Base-by-base conservation (phyloP, 495 filamentous ascomycete genomes). In the Neohortaea acidophila region DNA sequence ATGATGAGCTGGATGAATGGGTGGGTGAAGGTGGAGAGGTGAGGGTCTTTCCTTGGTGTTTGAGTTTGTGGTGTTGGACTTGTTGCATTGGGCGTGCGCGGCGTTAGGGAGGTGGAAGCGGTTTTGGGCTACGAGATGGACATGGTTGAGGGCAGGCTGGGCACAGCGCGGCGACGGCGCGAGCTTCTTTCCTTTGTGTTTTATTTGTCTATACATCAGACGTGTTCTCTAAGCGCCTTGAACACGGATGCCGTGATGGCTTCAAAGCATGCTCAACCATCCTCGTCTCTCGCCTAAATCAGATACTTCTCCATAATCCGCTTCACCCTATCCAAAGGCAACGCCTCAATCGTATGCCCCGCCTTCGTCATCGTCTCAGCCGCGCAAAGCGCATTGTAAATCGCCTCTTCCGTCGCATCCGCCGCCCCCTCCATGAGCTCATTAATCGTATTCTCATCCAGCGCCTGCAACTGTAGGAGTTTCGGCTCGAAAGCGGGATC, bases 1-100 rank as follows among this genome's bases (percentile, higher is more conserved):
- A 56, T 94, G 34, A 97, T 97, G 89, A 82, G 81, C 29, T 92
- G 84, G 61, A 64, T 97, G 46, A 97, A 97, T 55, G 78, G 77
- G 28, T 75, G 6, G 5, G 32, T 81, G 57, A 73, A 72, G 52
- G 61, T 70, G 44, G 74, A 77, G 41, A n/a, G n/a, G n/a, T n/a
- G n/a, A n/a, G n/a, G n/a, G n/a, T n/a, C n/a, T n/a, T n/a, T n/a
- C n/a, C n/a, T n/a, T n/a, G n/a, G n/a, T n/a, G n/a, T n/a, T n/a
- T n/a, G n/a, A n/a, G n/a, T n/a, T n/a, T n/a, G n/a, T n/a, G n/a
- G n/a, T n/a, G n/a, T n/a, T n/a, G n/a, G n/a, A n/a, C n/a, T n/a
- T n/a, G n/a, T n/a, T n/a, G n/a, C n/a, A n/a, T n/a, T n/a, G n/a
- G n/a, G n/a, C n/a, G n/a, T n/a, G n/a, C n/a, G n/a, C n/a, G n/a